These are phyloP conservation scores for Didymella segeticola DNA, from an alignment of 2,329 filamentous ascomycete species.

Conservation along the genomic window DNA sequence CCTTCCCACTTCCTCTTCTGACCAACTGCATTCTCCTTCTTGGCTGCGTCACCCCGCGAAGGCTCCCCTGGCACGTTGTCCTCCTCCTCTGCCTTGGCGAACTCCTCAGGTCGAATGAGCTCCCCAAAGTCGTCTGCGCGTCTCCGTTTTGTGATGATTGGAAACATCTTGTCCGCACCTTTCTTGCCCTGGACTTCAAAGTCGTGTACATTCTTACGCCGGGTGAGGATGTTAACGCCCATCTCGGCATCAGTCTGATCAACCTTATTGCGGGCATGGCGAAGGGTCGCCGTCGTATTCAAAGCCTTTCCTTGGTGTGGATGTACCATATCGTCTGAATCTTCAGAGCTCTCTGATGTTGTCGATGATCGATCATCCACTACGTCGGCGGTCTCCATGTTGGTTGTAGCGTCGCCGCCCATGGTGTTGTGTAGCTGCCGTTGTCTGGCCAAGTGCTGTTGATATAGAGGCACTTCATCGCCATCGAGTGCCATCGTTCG, in stretches of 20 bases:
- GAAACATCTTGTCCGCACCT: conserved; percentile 91
- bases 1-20: conserved; percentile 97
- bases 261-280: conserved; percentile 79
- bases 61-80: conserved; percentile 75
- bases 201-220: conserved; percentile 89
- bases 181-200: conserved; percentile 91
- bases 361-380: conserved; percentile 87
- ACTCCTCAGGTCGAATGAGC: conserved; percentile 91
- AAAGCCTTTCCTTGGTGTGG: conserved; percentile 91
- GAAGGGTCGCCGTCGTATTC: conserved; percentile 85
- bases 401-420: conserved; percentile 67
- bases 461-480: conserved; percentile 80
- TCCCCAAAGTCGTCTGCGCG: conserved; percentile 93
- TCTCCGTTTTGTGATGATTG: conserved; percentile 78
- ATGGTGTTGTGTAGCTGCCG: conserved; percentile 84
- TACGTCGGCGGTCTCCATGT: conserved; percentile 73
- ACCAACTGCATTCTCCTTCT: conserved; percentile 65
- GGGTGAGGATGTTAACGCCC: conserved; percentile 87
- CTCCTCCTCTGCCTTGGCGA: conserved; percentile 88
- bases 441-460: conserved; percentile 90
- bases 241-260: conserved; percentile 88
- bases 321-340: conserved; percentile 69
- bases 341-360: conserved; percentile 84
- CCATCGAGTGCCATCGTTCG: conserved; percentile 72
- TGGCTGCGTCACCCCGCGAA: conserved; percentile 59